These are phyloP conservation scores for Ceratorhiza oryzae-sativae DNA, from an alignment of 1,284 basidiomycete species.

Conservation along the genomic window DNA sequence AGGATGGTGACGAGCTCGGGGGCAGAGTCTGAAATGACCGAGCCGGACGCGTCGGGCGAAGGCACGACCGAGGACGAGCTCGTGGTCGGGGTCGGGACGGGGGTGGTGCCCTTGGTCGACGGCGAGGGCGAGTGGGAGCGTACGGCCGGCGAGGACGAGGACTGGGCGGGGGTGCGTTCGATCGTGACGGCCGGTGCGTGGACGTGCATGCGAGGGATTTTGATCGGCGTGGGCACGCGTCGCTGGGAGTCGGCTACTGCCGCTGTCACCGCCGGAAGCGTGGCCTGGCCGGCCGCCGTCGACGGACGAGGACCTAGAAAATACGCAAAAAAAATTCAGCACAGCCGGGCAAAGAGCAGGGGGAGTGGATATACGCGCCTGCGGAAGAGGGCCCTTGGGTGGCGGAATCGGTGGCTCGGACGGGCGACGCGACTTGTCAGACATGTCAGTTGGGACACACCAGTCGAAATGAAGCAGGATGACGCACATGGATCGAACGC, in stretches of 20 bases:
- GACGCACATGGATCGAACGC: neutral
- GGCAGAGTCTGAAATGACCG: conserved; percentile 4
- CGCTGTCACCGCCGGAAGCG: neutral
- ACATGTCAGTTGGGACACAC: neutral
- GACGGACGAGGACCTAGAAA: neutral
- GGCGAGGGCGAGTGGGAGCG: neutral
- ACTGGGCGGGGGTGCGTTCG: conserved; percentile 15
- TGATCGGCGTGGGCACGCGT: conserved; percentile 24
- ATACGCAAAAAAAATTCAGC: neutral
- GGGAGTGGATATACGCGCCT: neutral
- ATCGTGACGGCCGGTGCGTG: conserved; percentile 27
- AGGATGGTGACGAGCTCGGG: conserved; percentile 17
- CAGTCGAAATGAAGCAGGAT: neutral
- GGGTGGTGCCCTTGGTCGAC: neutral
- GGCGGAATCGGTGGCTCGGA: neutral
- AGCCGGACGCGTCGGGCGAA: conserved; percentile 7
- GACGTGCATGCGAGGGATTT: conserved; percentile 28
- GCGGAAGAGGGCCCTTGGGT: neutral
- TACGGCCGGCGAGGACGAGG: neutral
- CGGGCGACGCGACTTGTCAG: neutral
- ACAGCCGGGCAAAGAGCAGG: neutral
- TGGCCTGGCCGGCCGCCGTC: neutral
- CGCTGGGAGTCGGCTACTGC: conserved; percentile 1
- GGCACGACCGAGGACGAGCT: neutral
- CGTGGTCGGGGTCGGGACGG: neutral